These are phyloP conservation scores for Aureobasidium sp. DNA, from an alignment of 2,329 filamentous ascomycete species.

Conservation along the genomic window DNA sequence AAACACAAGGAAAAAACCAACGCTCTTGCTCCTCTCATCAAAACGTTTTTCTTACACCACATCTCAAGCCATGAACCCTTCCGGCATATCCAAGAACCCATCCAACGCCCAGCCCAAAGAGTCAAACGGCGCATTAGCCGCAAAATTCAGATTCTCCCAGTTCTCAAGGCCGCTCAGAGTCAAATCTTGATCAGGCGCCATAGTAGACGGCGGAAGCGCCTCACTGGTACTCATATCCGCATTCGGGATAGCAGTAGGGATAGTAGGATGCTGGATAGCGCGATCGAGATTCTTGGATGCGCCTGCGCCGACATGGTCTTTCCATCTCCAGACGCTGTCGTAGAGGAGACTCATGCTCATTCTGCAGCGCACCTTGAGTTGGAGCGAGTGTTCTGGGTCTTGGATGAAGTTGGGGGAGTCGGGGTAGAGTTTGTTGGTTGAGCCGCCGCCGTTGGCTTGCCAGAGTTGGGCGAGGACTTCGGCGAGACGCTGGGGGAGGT, in stretches of 20 bases:
- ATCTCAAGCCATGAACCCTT: constrained; percentile 16
- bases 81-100: constrained; percentile 69
- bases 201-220: neutral
- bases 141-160: constrained; percentile 34
- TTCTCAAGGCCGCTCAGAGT: constrained; percentile 24
- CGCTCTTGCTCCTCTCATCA: neutral
- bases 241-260: constrained; percentile 8
- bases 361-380: constrained; percentile 73
- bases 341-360: constrained; percentile 83
- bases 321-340: constrained; percentile 80
- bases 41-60: neutral
- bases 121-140: constrained; percentile 75
- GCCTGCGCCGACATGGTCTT: constrained; percentile 59
- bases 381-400: constrained; percentile 52
- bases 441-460: constrained; percentile 47
- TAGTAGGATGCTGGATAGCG: constrained; percentile 76
- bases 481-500: constrained; percentile 70
- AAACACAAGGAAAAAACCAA: neutral
- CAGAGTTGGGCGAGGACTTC: constrained; percentile 86
- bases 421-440: constrained; percentile 24
- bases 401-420: constrained; percentile 25
- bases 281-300: constrained; percentile 41
- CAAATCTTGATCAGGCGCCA: constrained; percentile 33
- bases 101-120: constrained; percentile 92
- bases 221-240: neutral